Conservation (phyloP, 306 rosid genomes). For the Canavalia gladiata region DNA sequence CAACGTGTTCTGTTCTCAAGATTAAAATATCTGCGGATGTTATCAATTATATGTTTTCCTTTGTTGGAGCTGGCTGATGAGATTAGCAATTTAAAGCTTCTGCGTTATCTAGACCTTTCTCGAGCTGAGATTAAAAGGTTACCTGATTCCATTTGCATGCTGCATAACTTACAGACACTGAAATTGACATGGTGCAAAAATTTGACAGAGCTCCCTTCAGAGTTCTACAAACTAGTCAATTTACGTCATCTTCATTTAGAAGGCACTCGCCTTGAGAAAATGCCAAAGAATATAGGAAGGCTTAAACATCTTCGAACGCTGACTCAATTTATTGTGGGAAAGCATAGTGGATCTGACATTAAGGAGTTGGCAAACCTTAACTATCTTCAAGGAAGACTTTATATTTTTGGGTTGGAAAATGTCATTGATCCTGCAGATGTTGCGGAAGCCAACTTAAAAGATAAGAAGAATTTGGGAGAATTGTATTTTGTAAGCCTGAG, state of each 20-base stretch:
- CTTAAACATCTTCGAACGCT: neutral
- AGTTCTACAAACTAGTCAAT: too few species aligned
- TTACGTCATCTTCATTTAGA: too few species aligned
- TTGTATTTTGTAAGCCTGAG: neutral
- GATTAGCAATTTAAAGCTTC: neutral
- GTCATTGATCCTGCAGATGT: neutral
- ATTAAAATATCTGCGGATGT: too few species aligned
- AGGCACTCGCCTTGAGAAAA: too few species aligned
- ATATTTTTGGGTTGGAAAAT: neutral
- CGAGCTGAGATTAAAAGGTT: too few species aligned
- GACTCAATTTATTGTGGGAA: neutral
- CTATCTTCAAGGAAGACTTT: conserved; percentile 5
- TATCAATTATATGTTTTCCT: too few species aligned
- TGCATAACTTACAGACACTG: too few species aligned
- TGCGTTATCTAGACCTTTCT: conserved; percentile 3
- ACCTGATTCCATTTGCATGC: too few species aligned
- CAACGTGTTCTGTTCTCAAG: too few species aligned
- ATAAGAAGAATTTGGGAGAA: conserved; percentile 16
- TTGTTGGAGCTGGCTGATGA: neutral
- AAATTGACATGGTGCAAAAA: too few species aligned
- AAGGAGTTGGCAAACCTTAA: conserved; percentile 1
- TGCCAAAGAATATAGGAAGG: neutral
- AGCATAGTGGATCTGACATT: neutral
- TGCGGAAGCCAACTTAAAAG: neutral
- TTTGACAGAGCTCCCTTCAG: too few species aligned